Base-by-base conservation (phyloP, 768 basidiomycete genomes). In the Trametopsis cervina region DNA sequence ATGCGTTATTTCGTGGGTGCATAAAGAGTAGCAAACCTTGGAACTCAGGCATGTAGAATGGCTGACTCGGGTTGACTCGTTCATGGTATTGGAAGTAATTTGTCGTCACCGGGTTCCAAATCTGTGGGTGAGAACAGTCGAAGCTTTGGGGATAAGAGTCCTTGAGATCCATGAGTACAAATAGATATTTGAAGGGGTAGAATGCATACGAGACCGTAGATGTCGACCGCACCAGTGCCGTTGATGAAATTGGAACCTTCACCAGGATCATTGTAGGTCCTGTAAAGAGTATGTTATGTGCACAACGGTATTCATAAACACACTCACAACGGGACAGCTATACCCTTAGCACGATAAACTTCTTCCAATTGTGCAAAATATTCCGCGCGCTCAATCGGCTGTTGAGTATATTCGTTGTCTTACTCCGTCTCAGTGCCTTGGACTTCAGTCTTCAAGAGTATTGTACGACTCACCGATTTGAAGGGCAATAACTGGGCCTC, bases 61-160 rank as follows among this genome's bases (percentile, higher is more conserved):
- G 77, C 56, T 86, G 77, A 42, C 54, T 54, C 4, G 73, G 73
- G 50, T 74, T 69, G 55, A 57, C 60, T 57, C 64, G 49, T 52
- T 65, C 35, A 57, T 89, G 89, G 54, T 88, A 90, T 13, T 66
- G 59, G 46, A 81, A 73, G 56, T 88, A 89, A 53, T 73, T 77
- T 1, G 76, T 75, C 0, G 69, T 68, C n/a, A 90, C 76, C 2
- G 75, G 75, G 11, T 59, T 74, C 89, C 89, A 91, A 0, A 52
- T 59, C 1, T 69, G 67, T 2, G 89, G 85, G 51, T 84, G 74
- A 0, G 85, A 85, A 60, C 89, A 91, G 57, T 91, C 88, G 56
- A 88, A 90, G 0, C 74, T 69, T 69, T 89, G 85, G 1, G 86
- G 85, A 51, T 89, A 89, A 0, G 77, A 74, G 57, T 89, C 88